A percentile compares a stretch with the other conserved stretches of the same genome.
Conservation (phyloP, 805 yeast genomes). For the Nakazawaea siamensis region DNA sequence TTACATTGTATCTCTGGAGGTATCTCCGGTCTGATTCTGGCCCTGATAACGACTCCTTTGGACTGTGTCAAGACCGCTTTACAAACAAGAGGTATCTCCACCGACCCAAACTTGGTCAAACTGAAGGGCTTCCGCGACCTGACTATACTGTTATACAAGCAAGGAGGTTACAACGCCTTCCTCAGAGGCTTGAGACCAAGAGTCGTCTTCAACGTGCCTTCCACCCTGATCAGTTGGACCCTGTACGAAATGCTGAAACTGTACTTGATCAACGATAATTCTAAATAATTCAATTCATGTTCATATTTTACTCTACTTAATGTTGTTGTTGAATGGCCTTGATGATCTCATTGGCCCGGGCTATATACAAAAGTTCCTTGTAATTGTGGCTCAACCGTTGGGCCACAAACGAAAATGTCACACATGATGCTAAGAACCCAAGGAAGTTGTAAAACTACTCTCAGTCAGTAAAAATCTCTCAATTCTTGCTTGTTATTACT, state of each 20-base stretch:
- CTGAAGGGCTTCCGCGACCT: conserved; percentile 68
- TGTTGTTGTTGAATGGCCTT: conserved; percentile 7
- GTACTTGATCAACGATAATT: conserved; percentile 35
- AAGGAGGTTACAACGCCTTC: conserved; percentile 62
- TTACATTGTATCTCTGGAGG: conserved; percentile 91
- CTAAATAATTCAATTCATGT: background rate
- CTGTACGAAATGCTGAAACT: conserved; percentile 95
- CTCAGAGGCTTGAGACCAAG: conserved; percentile 84
- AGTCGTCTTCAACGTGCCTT: conserved; percentile 86
- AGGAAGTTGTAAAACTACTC: conserved; percentile 58
- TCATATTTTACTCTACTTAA: too few species aligned
- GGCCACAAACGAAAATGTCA: conserved; percentile 71
- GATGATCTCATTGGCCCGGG: conserved; percentile 3
- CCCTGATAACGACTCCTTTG: conserved; percentile 89
- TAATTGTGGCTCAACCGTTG: conserved; percentile 31
- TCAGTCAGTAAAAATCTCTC: background rate
- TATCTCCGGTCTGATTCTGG: conserved; percentile 89
- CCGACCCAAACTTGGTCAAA: conserved; percentile 36
- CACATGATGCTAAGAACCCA: conserved; percentile 78
- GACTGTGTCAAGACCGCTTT: conserved; percentile 89
- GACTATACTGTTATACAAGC: conserved; percentile 52
- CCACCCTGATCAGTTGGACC: conserved; percentile 97
- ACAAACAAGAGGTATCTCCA: conserved; percentile 67
- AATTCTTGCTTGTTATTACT: conserved; percentile 13
- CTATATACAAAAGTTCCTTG: conserved; percentile 10